Conservation (phyloP, 2,329 filamentous ascomycete genomes). For the Calonectria pseudoturangicola region DNA sequence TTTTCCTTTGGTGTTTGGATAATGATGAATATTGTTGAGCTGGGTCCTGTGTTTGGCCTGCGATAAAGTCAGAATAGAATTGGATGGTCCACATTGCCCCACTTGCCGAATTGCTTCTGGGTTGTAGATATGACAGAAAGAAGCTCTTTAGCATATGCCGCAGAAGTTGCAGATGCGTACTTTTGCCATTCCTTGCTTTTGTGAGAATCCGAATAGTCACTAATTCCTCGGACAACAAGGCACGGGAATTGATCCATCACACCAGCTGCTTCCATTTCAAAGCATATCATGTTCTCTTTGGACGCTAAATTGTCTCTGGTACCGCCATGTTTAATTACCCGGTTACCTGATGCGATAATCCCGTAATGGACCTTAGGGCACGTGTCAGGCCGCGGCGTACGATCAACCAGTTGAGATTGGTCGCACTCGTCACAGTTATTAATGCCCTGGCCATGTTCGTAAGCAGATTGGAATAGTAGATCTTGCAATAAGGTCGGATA, state of each 20-base stretch:
- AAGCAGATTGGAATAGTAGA: neutral
- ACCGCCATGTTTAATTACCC: neutral
- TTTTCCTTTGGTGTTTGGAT: neutral
- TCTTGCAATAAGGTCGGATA: neutral
- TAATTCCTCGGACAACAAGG: neutral
- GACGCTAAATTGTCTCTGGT: neutral
- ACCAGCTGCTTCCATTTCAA: constrained; percentile 4
- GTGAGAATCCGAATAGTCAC: constrained; percentile 11
- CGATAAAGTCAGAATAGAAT: neutral
- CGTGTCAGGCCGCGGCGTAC: neutral
- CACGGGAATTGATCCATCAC: neutral
- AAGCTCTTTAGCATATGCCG: constrained; percentile 5
- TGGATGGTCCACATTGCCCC: too few relatives aligned
- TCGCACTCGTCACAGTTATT: neutral
- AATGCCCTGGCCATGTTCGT: neutral
- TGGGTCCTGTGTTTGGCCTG: too few relatives aligned
- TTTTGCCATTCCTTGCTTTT: neutral
- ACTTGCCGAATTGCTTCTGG: neutral
- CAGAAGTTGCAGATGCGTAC: neutral
- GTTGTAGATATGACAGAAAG: neutral
- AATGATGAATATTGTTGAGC: neutral
- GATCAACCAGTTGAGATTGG: neutral
- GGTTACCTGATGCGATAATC: neutral
- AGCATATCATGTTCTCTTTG: neutral
- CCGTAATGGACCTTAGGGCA: neutral